Percentiles rank a stretch among this genome's conserved stretches.
These are phyloP conservation scores for Penicillium expansum DNA, from an alignment of 2,329 filamentous ascomycete species.

Conservation along the genomic window DNA sequence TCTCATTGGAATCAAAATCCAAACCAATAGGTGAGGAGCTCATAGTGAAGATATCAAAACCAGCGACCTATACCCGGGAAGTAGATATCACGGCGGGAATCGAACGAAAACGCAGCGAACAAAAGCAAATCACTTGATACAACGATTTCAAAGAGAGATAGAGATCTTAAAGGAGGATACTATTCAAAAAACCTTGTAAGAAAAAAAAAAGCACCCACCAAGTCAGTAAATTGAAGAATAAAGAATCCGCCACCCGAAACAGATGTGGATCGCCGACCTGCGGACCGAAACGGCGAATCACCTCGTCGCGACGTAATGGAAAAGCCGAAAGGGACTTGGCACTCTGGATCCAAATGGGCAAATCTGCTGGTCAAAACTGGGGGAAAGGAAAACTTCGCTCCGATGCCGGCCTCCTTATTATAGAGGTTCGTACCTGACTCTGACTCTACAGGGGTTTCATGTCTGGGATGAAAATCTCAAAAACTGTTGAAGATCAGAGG, in stretches of 20 bases:
- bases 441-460: neutral
- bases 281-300: constrained; percentile 10
- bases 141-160: neutral
- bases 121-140: neutral
- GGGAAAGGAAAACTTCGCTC: constrained; percentile 9
- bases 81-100: neutral
- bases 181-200: neutral
- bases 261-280: constrained; percentile 8
- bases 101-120: neutral
- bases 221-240: constrained; percentile 2
- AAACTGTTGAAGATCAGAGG: neutral
- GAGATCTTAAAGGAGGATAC: neutral
- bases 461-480: neutral
- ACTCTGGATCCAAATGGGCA: neutral
- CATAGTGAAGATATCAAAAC: constrained; percentile 10
- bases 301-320: constrained; percentile 3
- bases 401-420: constrained; percentile 9
- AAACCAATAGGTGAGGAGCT: constrained; percentile 1
- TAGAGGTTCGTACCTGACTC: neutral
- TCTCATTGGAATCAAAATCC: neutral
- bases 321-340: constrained; percentile 1
- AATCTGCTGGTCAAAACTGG: neutral
- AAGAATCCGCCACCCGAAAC: constrained; percentile 8
- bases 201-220: neutral
- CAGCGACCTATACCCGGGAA: neutral